Base-by-base conservation (phyloP, 2,329 filamentous ascomycete genomes). In the Ophiocordyceps unilateralis region DNA sequence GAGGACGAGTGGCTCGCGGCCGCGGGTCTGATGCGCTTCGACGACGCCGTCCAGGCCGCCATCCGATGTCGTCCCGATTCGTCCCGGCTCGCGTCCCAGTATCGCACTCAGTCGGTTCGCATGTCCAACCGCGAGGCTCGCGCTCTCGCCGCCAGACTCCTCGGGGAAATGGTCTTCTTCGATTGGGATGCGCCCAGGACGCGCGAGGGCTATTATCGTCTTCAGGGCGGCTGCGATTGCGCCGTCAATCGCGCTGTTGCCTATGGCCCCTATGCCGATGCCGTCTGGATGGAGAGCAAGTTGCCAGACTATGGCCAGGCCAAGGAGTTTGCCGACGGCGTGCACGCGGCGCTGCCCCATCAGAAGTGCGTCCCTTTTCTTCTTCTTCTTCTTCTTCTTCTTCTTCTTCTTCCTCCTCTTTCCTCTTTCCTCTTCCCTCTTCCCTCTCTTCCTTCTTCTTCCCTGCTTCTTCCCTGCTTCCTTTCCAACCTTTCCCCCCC, bases 221-320 rank as follows among this genome's bases (percentile, higher is more conserved):
- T 95, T 59, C 74, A 85, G 63, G 91, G 91, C 47, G 91, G 91
- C 46, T 93, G 84, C 56, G 80, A 87, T 62, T 93, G 84, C 61
- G 87, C 88, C 46, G 69, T 96, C 59, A 93, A 91, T 71, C 78
- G 89, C 40, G 89, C 88, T 28, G 67, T 93, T 45, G 86, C 89
- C 6, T 96, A 93, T 58, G 89, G 85, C 0, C 89, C 91, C 2
- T 94, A 93, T 66, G 83, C 82, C 48, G 89, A 96, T 57, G 78
- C 93, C 60, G 93, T 98, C 64, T 98, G 91, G 91, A 98, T 98
- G 91, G 91, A 98, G 75, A 89, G 82, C 68, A 95, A 94, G 68
- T 71, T 94, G 51, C 91, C 91, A 39, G 89, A 96, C 61, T 96
- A 72, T 61, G 72, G 72, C 41, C 91, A 96, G 68, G 91, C 91